phyloP scores from a whole-genome alignment of 805 yeast genomes.

The Maudiozyma saulgeensis region DNA sequence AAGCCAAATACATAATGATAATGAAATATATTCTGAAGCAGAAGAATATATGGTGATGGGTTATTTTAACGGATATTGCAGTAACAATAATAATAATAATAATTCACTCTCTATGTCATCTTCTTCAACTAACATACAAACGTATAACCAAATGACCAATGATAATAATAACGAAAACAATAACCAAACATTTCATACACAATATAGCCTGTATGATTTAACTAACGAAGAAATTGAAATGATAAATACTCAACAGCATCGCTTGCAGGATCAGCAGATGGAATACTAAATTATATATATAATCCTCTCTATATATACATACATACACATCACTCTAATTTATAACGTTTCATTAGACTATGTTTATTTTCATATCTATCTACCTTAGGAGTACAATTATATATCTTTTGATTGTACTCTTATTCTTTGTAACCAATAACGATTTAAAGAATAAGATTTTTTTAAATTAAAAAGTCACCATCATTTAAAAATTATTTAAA shows the following conservation, averaged over 20 bases:
- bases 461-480: no score
- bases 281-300: background rate
- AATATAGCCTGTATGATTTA: conserved; percentile 17
- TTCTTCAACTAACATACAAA: background rate
- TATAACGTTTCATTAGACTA: no score
- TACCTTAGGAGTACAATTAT: background rate
- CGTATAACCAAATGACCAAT: background rate
- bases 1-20: background rate
- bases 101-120: background rate
- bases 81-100: conserved; percentile 1
- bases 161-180: background rate
- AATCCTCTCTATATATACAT: background rate
- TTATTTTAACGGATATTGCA: conserved; percentile 1
- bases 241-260: conserved; percentile 2
- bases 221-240: conserved; percentile 18
- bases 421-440: no score
- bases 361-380: background rate
- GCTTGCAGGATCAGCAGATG: conserved; percentile 1
- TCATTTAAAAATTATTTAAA: no score
- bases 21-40: conserved; percentile 16
- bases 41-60: conserved; percentile 26
- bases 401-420: no score
- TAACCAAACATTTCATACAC: conserved; percentile 1
- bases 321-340: no score
- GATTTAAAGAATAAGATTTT: no score